Conservation (phyloP, 2,329 filamentous ascomycete species). For the Colletotrichum spaethianum region DNA sequence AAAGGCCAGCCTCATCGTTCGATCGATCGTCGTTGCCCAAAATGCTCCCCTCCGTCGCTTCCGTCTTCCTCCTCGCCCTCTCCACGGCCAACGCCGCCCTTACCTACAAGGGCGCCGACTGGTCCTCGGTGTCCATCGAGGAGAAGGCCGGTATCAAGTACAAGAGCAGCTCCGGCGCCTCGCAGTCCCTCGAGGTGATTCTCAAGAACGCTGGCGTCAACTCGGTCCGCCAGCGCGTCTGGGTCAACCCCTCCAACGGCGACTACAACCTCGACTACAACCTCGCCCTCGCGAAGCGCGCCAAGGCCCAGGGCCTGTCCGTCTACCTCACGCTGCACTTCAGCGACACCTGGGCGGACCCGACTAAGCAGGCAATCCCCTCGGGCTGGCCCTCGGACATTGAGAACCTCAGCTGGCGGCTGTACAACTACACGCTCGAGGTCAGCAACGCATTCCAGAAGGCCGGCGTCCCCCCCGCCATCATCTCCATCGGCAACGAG, state of each 20-base stretch:
- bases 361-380: slow-evolving; percentile 73
- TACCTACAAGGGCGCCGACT: slow-evolving; percentile 77
- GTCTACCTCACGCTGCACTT: slow-evolving; percentile 77
- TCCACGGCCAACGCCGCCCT: slow-evolving; percentile 60
- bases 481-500: slow-evolving; percentile 82
- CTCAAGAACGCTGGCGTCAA: slow-evolving; percentile 75
- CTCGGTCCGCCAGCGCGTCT: slow-evolving; percentile 78
- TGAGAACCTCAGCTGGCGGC: slow-evolving; percentile 69
- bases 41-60: slow-evolving; percentile 38
- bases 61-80: slow-evolving; percentile 33
- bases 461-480: slow-evolving; percentile 68
- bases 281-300: slow-evolving; percentile 75
- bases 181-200: slow-evolving; percentile 73
- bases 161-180: slow-evolving; percentile 67
- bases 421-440: slow-evolving; percentile 79
- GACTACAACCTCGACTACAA: slow-evolving; percentile 81
- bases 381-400: slow-evolving; percentile 74
- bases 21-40: slow-evolving; percentile 15
- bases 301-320: slow-evolving; percentile 72
- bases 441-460: slow-evolving; percentile 73
- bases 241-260: slow-evolving; percentile 77
- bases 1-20: background rate
- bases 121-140: slow-evolving; percentile 76
- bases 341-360: slow-evolving; percentile 81
- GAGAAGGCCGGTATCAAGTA: slow-evolving; percentile 74